Base-by-base conservation (phyloP, 2,329 filamentous ascomycete species). In the Diaporthe sp. region DNA sequence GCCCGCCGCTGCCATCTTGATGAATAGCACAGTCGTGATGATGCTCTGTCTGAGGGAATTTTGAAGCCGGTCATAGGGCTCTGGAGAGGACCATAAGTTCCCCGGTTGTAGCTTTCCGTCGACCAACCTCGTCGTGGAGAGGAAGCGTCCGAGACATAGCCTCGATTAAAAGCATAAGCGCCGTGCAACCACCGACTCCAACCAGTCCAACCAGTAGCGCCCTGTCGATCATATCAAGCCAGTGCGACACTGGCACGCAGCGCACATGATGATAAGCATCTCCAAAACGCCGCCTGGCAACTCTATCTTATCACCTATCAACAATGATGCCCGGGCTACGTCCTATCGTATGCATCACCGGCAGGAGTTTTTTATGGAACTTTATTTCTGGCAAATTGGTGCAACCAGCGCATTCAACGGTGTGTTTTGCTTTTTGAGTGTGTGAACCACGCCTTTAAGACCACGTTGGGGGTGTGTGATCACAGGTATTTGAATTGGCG, bases 241-340 rank as follows among this genome's bases (percentile, higher is more conserved):
- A 19, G 25, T 51, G n/a, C n/a, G 30, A 51, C 44, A 51, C 63
- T 51, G 63, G 59, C 44, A 25, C 8, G 44, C 32, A 66, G 63
- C 44, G 13, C 44, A 10, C 25, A 63, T n/a, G 32, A 32, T 22
- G 69, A 61, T 71, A 71, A 63, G 30, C 30, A 27, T 19, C 15
- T 32, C 44, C 47, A 66, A n/a, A 35, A 50, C 35, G 69, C 44
- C 47, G 69, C 44, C 56, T 71, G 69, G 35, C 69, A 61, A 63
- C n/a, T 53, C 44, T 71, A 63, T 71, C 69, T 63, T 25, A 61
- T 53, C 56, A 35, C 17, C 50, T 61, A 61, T 53, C 69, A 71
- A 50, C 13, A 35, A 17, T 63, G 19, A 53, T 71, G 58, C 12
- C 55, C 56, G 39, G 35, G 35, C 25, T 37, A 8, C 7, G 13